Evolutionary conservation across 345 rosid genomes (phyloP), one percentile per base, ranked within the genome.

Genomic region (Boechera divaricarpa): DNA sequence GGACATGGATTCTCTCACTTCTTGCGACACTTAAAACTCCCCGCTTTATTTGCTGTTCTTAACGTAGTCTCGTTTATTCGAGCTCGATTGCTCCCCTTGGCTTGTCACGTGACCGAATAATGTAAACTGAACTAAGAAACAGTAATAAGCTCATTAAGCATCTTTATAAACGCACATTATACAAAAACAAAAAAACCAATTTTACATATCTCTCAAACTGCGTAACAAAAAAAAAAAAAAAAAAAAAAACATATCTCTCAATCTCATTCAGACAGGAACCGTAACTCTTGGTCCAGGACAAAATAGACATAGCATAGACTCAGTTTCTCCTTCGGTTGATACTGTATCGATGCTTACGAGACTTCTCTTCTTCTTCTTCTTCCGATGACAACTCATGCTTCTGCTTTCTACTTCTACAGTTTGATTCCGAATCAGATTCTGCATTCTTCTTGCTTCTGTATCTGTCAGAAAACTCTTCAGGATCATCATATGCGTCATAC

Each of bases 391-490:
- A 39, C 26, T 57, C 68, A 57, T 58, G 73, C 48, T 57, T 77
- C 39, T 57, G 65, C 68, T 65, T 65, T 65, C 69, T 65, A 57
- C 49, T 76, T 68, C 69, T 76, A 54, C 16, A 48, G 21, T 69
- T 33, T 12, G 53, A 21, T n/a, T 61, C 77, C 1, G 31, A 72
- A 39, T 41, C 77, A 51, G 67, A 72, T 15, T 78, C 77, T 15
- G 16, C 4, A 4, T n/a, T 72, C 57, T 72, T 66, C 28, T 1
- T 72, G 49, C 77, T 72, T 72, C 58, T 72, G 73, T 78, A 78
- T 26, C 81, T 78, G 67, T 66, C 77, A 32, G 73, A 42, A 66
- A 72, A 72, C 61, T 42, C 74, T 31, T 69, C 75, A 71, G 44
- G 75, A 61, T 67, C 75, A 59, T 70, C 77, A 18, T 54, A 53